These are phyloP conservation scores for Betula pendula DNA, from an alignment of 306 rosid genomes.

Conservation along the genomic window DNA sequence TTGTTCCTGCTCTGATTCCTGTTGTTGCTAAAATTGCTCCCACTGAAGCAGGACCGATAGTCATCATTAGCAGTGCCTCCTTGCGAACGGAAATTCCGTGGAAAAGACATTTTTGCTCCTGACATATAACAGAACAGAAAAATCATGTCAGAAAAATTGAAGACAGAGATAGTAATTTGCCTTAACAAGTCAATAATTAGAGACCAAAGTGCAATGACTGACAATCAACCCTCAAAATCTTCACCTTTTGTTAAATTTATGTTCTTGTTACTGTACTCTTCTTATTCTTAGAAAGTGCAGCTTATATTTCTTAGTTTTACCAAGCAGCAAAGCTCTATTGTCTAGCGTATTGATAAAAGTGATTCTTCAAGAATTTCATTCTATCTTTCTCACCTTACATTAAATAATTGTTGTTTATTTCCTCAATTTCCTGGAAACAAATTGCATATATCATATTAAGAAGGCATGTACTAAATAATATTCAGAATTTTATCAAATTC, in stretches of 20 bases:
- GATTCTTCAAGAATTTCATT: not conserved
- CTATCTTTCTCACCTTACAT: not conserved
- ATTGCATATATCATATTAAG: not conserved
- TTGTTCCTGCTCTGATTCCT: constrained; percentile 58
- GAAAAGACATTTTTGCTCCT: constrained; percentile 66
- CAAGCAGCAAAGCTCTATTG: not conserved
- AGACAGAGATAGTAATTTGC: not conserved
- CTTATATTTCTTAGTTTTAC: not conserved
- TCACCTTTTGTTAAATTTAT: not conserved
- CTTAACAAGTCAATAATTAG: not conserved
- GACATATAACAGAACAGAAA: constrained; percentile 19
- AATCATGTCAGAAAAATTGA: not conserved
- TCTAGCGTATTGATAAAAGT: not conserved
- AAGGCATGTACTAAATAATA: not conserved
- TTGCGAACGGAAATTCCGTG: constrained; percentile 52
- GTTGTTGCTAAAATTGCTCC: constrained; percentile 40
- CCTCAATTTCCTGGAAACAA: not conserved
- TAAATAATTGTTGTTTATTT: not conserved
- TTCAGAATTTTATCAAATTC: too few species aligned
- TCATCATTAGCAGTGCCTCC: constrained; percentile 48
- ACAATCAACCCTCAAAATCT: not conserved
- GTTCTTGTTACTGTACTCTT: not conserved
- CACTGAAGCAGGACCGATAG: constrained; percentile 44
- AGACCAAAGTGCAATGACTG: not conserved
- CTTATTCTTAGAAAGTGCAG: not conserved